Evolutionary conservation across 306 rosid species (phyloP), one percentile per base, ranked within the genome.

Genomic region (Senna tora): DNA sequence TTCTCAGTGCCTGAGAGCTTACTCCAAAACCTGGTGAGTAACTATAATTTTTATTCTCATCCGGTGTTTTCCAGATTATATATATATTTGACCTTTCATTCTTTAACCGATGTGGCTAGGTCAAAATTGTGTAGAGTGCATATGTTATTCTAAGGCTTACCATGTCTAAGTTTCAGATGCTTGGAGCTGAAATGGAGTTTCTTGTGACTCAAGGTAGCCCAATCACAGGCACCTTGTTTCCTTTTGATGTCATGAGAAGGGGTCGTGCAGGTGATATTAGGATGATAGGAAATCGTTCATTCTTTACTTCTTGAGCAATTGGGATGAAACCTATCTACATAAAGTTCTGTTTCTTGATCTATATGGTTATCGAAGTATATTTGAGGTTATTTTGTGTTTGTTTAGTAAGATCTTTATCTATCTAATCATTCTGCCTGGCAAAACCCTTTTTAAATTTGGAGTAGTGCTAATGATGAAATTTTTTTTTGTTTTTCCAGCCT

Each of bases 111-210:
- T 85, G 88, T 85, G 85, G 84, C 80, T 85, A 84, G 88, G 86
- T 86, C 96, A 72, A 84, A 89, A 87, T 76, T 83, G 90, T 79
- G 84, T 86, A 83, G 88, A 84, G 89, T 87, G 85, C 96, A 86
- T 86, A 80, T 92, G 85, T 84, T 87, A 77, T 87, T 89, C 97
- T 92, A 89, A 92, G 97, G 97, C 89, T 89, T 89, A 84, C 74
- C 78, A 83, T 92, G 97, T 92, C 97, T 92, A 89, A 92, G 97
- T 92, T 92, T 92, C 97, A 92, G 96, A 92, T 92, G 86, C 89
- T 87, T 52, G 92, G 91, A 92, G 97, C 90, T 79, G 83, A 69
- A 75, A 74, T 55, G 96, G 84, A 77, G 89, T 89, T 25, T 89
- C 92, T 83, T 87, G 76, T 82, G 92, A 83, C 83, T 76, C 88